Conservation (phyloP, 1,139 yeast genomes). For the Pichia sp. region DNA sequence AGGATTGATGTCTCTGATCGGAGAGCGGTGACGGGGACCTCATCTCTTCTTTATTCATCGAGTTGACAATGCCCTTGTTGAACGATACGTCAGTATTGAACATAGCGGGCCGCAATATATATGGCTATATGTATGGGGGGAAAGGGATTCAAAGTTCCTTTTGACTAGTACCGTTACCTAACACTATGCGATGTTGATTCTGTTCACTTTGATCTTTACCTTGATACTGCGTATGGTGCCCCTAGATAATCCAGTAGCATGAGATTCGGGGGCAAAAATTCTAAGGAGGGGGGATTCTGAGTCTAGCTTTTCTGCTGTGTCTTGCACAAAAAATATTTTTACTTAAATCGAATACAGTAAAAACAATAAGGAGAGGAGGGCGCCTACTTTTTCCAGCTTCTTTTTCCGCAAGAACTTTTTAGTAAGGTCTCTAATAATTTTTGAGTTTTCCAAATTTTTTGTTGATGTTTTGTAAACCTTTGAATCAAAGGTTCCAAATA, state of each 20-base stretch:
- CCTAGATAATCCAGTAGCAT: neutral
- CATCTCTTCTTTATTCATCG: neutral
- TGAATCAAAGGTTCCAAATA: neutral
- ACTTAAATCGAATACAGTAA: neutral
- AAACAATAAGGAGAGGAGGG: neutral
- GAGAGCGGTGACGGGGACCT: conserved; percentile 5
- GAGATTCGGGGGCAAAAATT: neutral
- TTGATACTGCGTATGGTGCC: neutral
- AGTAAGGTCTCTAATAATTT: neutral
- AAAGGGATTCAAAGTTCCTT: neutral
- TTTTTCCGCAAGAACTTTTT: neutral
- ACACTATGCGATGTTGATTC: neutral
- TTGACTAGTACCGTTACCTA: neutral
- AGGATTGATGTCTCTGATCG: neutral
- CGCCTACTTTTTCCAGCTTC: neutral
- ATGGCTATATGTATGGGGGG: neutral
- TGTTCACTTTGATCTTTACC: neutral
- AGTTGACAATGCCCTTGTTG: neutral
- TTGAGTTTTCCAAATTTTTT: neutral
- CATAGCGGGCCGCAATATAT: neutral
- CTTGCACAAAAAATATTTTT: neutral
- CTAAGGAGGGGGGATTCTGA: neutral
- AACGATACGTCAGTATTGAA: conserved; percentile 3
- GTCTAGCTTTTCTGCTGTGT: neutral
- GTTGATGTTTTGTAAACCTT: neutral